These are phyloP conservation scores for Viola odorata DNA, from an alignment of 345 rosid genomes.

Conservation along the genomic window DNA sequence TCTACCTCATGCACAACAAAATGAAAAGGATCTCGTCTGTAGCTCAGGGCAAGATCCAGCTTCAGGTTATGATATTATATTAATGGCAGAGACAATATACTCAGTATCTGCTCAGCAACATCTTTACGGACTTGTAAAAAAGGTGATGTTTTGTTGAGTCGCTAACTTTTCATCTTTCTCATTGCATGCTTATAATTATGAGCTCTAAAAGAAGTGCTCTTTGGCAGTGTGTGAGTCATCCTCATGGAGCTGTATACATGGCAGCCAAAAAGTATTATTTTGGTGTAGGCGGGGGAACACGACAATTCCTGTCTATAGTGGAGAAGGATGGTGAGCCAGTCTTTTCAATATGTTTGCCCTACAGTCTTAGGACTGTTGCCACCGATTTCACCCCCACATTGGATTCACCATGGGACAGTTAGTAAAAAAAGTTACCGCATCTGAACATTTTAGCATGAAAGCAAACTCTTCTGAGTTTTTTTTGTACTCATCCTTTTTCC, in stretches of 20 bases:
- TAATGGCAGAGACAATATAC: constrained; percentile 93
- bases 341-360: neutral
- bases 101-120: constrained; percentile 57
- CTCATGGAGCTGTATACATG: constrained; percentile 69
- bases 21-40: constrained; percentile 23
- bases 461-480: too few species aligned
- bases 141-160: constrained; percentile 30
- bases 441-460: too few species aligned
- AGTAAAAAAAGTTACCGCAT: too few species aligned
- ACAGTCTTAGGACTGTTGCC: too few species aligned
- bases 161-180: neutral
- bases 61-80: constrained; percentile 64
- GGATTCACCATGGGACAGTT: too few species aligned
- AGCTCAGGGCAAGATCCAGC: constrained; percentile 17
- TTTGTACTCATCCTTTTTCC: too few species aligned
- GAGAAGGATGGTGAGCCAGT: constrained; percentile 66
- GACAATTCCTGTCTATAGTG: constrained; percentile 68
- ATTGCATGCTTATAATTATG: constrained; percentile 3
- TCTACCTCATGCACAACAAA: constrained; percentile 42
- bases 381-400: too few species aligned
- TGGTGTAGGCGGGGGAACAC: constrained; percentile 95
- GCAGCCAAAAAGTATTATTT: constrained; percentile 93
- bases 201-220: constrained; percentile 16
- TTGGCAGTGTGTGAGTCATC: constrained; percentile 49
- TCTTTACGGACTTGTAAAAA: constrained; percentile 68